A percentile compares a stretch with the other conserved stretches of the same genome.
These are phyloP conservation scores for Aureobasidium sp. DNA, from an alignment of 2,329 filamentous ascomycete species.

Conservation along the genomic window DNA sequence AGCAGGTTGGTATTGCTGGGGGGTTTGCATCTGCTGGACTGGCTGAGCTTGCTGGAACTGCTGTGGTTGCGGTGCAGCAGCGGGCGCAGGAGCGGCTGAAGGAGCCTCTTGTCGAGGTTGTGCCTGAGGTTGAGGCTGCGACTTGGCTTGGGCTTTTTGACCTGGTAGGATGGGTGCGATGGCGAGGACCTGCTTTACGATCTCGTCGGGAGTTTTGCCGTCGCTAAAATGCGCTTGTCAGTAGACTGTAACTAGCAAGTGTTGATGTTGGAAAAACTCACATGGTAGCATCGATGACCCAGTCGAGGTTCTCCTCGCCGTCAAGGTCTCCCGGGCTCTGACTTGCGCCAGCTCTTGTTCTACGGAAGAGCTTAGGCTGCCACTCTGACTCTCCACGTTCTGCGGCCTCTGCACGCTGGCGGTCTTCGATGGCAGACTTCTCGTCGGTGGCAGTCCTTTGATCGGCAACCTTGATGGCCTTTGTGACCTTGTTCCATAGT, in stretches of 20 bases:
- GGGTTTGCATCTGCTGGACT: not conserved
- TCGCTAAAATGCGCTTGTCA: slow-evolving; percentile 41
- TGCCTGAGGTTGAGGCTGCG: slow-evolving; percentile 24
- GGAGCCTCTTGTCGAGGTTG: not conserved
- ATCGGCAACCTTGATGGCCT: slow-evolving; percentile 74
- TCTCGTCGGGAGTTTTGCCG: slow-evolving; percentile 55
- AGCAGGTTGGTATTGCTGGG: not conserved
- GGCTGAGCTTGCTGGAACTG: not conserved
- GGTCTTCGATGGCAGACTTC: slow-evolving; percentile 93
- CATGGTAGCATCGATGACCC: slow-evolving; percentile 86
- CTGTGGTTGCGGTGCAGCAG: not conserved
- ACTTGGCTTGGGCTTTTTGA: slow-evolving; percentile 46
- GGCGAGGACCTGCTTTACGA: slow-evolving; percentile 67
- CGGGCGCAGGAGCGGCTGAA: slow-evolving; percentile 35
- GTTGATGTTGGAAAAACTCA: slow-evolving; percentile 36
- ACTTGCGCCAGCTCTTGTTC: slow-evolving; percentile 60
- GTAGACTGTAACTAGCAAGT: slow-evolving; percentile 9
- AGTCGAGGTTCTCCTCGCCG: slow-evolving; percentile 84
- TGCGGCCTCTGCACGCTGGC: slow-evolving; percentile 80
- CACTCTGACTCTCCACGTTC: slow-evolving; percentile 73
- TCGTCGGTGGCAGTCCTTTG: slow-evolving; percentile 87
- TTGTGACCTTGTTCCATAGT: slow-evolving; percentile 73
- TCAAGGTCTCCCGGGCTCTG: slow-evolving; percentile 49
- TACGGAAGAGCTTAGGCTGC: slow-evolving; percentile 77
- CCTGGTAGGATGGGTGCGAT: slow-evolving; percentile 80